Evolutionary conservation across 2,329 filamentous ascomycete species (phyloP), one percentile per base, ranked within the genome.

Genomic region (Dactylellina haptotyla): DNA sequence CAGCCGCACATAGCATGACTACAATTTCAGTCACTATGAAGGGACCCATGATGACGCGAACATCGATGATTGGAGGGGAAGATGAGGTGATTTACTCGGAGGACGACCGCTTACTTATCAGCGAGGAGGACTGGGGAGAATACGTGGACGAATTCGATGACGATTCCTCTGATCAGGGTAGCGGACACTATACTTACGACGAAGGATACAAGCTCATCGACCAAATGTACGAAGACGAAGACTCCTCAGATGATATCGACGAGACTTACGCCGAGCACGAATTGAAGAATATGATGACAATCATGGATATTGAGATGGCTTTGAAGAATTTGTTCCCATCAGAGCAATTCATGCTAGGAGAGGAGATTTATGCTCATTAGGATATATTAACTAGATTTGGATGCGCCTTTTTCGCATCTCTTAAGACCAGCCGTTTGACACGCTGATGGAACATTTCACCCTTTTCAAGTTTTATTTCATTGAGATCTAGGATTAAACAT

Each of bases 61-160:
- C 30, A 39, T n/a, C 51, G 1, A n/a, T 41, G 26, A 45, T 64
- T 4, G 12, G 41, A 9, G 20, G 41, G 18, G 66, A 71, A 45
- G 66, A 71, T 16, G 66, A 71, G n/a, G 66, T 71, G n/a, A 62
- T 71, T 9, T 71, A 71, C 26, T 41, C 57, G 34, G 66, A 71
- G 18, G 58, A 56, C 9, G 66, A 71, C 25, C 50, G 66, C 6
- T 26, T 71, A 5, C 16, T 71, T 2, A 71, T 71, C n/a, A 26
- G 56, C 12, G 66, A 71, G 18, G 66, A 71, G 53, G 66, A 58
- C 14, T 71, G 66, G 66, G 66, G 66, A 16, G 66, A 71, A 20
- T 63, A 64, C 26, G 32, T 63, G 16, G 50, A 71, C 18, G 50
- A 57, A 18, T 51, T 18, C 34, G 46, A 63, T 9, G 56, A 46